phyloP scores from a whole-genome alignment of 768 basidiomycete genomes.

The Agrocybe pediades region DNA sequence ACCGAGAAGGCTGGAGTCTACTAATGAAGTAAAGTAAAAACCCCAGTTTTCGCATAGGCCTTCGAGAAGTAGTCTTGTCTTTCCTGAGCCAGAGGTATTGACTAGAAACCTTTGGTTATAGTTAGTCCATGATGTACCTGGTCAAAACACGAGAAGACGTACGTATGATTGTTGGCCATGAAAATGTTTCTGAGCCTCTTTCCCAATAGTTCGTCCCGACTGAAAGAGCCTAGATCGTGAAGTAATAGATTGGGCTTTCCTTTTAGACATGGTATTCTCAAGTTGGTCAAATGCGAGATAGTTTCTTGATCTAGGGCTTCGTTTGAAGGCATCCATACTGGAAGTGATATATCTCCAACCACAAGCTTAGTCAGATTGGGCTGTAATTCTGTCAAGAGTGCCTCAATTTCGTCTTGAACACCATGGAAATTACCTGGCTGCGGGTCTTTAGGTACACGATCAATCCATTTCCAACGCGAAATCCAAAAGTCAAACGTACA shows the following conservation, averaged over 20 bases:
- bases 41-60: conserved; percentile 48
- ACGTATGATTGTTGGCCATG: conserved; percentile 46
- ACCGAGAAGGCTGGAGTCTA: conserved; percentile 45
- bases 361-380: conserved; percentile 34
- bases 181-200: conserved; percentile 41
- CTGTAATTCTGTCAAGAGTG: conserved; percentile 28
- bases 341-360: conserved; percentile 30
- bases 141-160: conserved; percentile 15
- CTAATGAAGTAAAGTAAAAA: conserved; percentile 46
- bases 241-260: conserved; percentile 43
- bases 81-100: conserved; percentile 50
- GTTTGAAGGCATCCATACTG: conserved; percentile 31
- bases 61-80: conserved; percentile 45
- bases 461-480: neutral
- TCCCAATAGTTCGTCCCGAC: conserved; percentile 28
- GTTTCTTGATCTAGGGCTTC: conserved; percentile 20
- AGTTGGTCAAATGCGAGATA: conserved; percentile 26
- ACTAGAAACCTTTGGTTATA: conserved; percentile 38
- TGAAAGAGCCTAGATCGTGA: conserved; percentile 42
- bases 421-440: conserved; percentile 1
- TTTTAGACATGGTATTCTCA: conserved; percentile 36
- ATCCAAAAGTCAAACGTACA: conserved; percentile 17
- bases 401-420: conserved; percentile 21
- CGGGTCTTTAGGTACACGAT: conserved; percentile 3
- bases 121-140: neutral